These are phyloP conservation scores for Geotrichum australiense DNA, from an alignment of 1,139 yeast species.

Conservation along the genomic window DNA sequence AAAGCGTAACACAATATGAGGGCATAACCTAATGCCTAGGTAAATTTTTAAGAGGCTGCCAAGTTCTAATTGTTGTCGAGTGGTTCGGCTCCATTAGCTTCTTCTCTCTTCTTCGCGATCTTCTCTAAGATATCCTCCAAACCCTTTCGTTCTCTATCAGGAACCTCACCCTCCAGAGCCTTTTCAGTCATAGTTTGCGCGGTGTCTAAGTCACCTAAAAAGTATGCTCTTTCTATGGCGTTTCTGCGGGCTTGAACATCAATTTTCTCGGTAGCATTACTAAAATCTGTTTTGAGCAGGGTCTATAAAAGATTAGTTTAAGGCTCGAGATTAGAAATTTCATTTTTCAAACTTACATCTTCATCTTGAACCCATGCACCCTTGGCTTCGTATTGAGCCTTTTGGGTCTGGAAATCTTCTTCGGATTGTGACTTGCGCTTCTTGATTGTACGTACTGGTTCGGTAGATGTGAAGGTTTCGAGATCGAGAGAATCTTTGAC, in stretches of 20 bases:
- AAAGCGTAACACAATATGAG: too few relatives aligned
- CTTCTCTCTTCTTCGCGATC: too few relatives aligned
- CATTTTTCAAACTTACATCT: conserved; percentile 11
- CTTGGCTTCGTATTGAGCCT: conserved; percentile 23
- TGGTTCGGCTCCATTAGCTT: too few relatives aligned
- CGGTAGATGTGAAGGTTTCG: conserved; percentile 4
- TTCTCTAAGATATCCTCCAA: too few relatives aligned
- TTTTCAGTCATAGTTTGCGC: conserved; percentile 17
- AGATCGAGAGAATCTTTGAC: too few relatives aligned
- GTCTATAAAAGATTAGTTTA: conserved; percentile 16
- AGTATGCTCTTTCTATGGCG: conserved; percentile 35
- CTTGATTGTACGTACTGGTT: not conserved
- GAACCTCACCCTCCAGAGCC: not conserved
- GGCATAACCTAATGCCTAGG: too few relatives aligned
- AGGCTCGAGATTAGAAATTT: not conserved
- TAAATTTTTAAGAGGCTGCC: too few relatives aligned
- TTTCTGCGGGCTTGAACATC: conserved; percentile 29
- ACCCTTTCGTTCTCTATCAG: conserved; percentile 3
- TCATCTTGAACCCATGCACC: conserved; percentile 29
- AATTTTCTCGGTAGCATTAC: conserved; percentile 22
- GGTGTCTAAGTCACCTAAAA: conserved; percentile 25
- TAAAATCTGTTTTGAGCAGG: conserved; percentile 21
- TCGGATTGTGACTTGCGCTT: conserved; percentile 18
- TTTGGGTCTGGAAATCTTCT: conserved; percentile 29
- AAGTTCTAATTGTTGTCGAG: too few relatives aligned